Base-by-base conservation (phyloP, 83 land plant species). In the Diphasiastrum complanatum region DNA sequence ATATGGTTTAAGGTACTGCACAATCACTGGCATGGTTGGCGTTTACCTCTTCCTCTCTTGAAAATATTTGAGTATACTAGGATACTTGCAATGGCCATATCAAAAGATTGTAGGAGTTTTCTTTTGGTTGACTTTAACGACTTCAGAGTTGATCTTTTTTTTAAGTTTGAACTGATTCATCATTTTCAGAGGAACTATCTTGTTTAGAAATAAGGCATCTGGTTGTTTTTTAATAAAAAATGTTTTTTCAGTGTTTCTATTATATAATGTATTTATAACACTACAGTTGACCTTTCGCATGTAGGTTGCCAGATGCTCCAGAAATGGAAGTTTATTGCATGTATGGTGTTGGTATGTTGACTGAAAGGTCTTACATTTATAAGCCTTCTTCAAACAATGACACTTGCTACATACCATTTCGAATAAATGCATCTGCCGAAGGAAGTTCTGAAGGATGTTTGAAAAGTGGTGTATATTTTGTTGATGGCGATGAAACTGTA, bases 401-500 rank as follows among this genome's bases (percentile, higher is more conserved):
- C 22, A 78, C 78, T 33, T 84, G 93, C 66, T 59, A 47, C 47
- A 87, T 84, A 51, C 93, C 93, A 26, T 87, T 84, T 47, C 82
- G 77, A 28, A 87, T 87, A 32, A 85, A 87, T 45, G 47, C 81
- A 5, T 69, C 79, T 18, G 89, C 85, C 5, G 84, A 81, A 0
- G 90, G 83, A 6, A 18, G 18, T 18, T 74, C 78, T 1, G 78
- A 71, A 8, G 73, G 79, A 1, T 87, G 93, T 55, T 51, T 87
- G 64, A 75, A 82, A 54, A 77, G 83, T 2, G 97, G 97, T 4
- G 84, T 91, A 0, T 84, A 76, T 27, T 74, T 76, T 29, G 82
- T 78, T 0, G 84, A 87, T 54, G 95, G 97, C 1, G 97, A 91
- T 40, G 89, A 91, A 58, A 87, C 83, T 12, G 97, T 91, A 2